These are phyloP conservation scores for Acer yangbiense DNA, from an alignment of 345 rosid species.

Conservation along the genomic window DNA sequence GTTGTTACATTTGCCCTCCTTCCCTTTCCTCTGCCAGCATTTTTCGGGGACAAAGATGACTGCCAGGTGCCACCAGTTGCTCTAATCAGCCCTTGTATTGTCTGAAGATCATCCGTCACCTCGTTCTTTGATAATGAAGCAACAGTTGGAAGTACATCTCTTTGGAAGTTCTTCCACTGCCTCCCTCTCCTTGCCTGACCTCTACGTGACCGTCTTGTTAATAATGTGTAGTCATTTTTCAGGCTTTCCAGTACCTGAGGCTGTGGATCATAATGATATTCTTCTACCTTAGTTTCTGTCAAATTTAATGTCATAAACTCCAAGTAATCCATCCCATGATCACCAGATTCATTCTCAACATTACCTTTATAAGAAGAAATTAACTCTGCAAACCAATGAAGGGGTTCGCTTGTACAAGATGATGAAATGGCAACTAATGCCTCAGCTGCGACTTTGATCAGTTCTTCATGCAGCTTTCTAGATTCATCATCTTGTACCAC, in stretches of 20 bases:
- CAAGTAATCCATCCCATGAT: constrained; percentile 53
- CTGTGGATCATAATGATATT: constrained; percentile 39
- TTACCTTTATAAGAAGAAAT: constrained; percentile 28
- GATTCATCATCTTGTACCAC: constrained; percentile 20
- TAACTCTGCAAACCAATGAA: constrained; percentile 72
- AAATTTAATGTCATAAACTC: constrained; percentile 70
- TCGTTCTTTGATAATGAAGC: constrained; percentile 60
- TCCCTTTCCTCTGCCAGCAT: constrained; percentile 48
- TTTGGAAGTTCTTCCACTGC: constrained; percentile 75
- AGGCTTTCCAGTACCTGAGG: constrained; percentile 40
- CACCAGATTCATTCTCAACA: constrained; percentile 17
- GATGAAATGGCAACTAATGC: constrained; percentile 61
- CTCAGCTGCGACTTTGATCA: constrained; percentile 53
- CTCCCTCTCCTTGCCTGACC: constrained; percentile 72
- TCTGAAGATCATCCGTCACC: constrained; percentile 69
- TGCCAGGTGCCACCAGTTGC: constrained; percentile 63
- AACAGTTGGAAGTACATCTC: constrained; percentile 71
- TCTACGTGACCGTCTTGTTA: constrained; percentile 52
- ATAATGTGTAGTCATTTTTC: constrained; percentile 35
- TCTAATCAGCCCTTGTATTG: constrained; percentile 69
- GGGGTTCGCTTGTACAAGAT: constrained; percentile 38
- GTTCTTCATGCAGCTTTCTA: constrained; percentile 27
- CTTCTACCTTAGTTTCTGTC: constrained; percentile 49
- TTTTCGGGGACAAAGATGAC: constrained; percentile 46
- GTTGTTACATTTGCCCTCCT: constrained; percentile 36